phyloP scores from a whole-genome alignment of 495 filamentous ascomycete species.

The Tetracladium marchalianum region DNA sequence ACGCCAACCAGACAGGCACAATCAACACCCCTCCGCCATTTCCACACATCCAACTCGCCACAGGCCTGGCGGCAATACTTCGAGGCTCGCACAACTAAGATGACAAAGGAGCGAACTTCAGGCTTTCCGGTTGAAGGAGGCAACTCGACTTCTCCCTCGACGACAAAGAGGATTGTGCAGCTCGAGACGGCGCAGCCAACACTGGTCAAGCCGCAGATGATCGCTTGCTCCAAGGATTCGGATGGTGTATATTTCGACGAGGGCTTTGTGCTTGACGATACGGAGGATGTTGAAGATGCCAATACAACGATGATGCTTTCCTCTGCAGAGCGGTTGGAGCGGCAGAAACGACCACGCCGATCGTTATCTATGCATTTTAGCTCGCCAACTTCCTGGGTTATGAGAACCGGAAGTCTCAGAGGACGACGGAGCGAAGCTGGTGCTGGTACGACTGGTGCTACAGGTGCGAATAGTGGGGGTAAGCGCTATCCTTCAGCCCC shows the following conservation, averaged over 20 bases:
- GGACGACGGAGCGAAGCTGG: constrained; percentile 28
- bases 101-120: constrained; percentile 27
- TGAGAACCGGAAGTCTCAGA: constrained; percentile 37
- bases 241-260: constrained; percentile 7
- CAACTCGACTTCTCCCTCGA: constrained; percentile 16
- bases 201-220: constrained; percentile 16
- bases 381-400: constrained; percentile 38
- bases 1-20: constrained; percentile 2
- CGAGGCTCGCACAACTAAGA: constrained; percentile 23
- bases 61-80: constrained; percentile 38
- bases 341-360: constrained; percentile 27
- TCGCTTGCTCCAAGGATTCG: constrained; percentile 4
- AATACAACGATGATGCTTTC: background rate
- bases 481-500: constrained; percentile 38
- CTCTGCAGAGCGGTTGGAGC: constrained; percentile 3
- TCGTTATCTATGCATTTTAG: constrained; percentile 46
- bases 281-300: constrained; percentile 8
- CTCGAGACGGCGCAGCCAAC: constrained; percentile 15
- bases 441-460: background rate
- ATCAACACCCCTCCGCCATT: background rate
- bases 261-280: constrained; percentile 9
- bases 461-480: constrained; percentile 18
- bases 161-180: constrained; percentile 23
- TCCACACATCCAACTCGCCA: constrained; percentile 6
- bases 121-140: constrained; percentile 18